These are phyloP conservation scores for Aspergillus neoniger DNA, from an alignment of 2,329 filamentous ascomycete species.

Conservation along the genomic window DNA sequence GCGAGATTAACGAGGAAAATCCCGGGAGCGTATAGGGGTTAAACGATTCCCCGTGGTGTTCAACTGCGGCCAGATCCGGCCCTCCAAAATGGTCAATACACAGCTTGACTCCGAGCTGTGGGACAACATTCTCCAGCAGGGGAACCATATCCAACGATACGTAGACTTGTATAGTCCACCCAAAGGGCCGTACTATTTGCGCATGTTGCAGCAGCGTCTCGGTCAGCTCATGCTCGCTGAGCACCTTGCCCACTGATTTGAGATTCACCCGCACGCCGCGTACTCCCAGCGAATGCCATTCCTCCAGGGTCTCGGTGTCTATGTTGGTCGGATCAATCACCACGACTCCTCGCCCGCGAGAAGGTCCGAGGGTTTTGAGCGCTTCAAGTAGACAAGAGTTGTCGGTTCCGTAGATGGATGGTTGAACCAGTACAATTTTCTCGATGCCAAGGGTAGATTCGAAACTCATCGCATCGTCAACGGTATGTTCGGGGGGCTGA, in stretches of 20 bases:
- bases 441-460: slow-evolving; percentile 54
- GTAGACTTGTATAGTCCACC: slow-evolving; percentile 63
- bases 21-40: slow-evolving; percentile 52
- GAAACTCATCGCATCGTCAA: slow-evolving; percentile 55
- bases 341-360: slow-evolving; percentile 57
- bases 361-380: slow-evolving; percentile 52
- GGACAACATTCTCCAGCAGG: slow-evolving; percentile 52
- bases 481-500: slow-evolving; percentile 51
- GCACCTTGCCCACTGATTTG: slow-evolving; percentile 52
- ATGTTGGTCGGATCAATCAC: slow-evolving; percentile 54
- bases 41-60: slow-evolving; percentile 18
- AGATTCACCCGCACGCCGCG: slow-evolving; percentile 63
- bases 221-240: slow-evolving; percentile 46
- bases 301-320: slow-evolving; percentile 42
- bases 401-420: slow-evolving; percentile 63
- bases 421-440: slow-evolving; percentile 63
- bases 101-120: slow-evolving; percentile 53
- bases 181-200: slow-evolving; percentile 50
- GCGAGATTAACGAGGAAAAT: slow-evolving; percentile 51
- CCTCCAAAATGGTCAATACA: slow-evolving; percentile 64
- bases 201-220: slow-evolving; percentile 52
- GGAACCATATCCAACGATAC: slow-evolving; percentile 55
- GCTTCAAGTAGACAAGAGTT: slow-evolving; percentile 62
- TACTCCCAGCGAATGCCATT: slow-evolving; percentile 61
- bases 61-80: slow-evolving; percentile 40